Conservation (phyloP, 148 eudicot species). For the Rhododendron ferrugineum region DNA sequence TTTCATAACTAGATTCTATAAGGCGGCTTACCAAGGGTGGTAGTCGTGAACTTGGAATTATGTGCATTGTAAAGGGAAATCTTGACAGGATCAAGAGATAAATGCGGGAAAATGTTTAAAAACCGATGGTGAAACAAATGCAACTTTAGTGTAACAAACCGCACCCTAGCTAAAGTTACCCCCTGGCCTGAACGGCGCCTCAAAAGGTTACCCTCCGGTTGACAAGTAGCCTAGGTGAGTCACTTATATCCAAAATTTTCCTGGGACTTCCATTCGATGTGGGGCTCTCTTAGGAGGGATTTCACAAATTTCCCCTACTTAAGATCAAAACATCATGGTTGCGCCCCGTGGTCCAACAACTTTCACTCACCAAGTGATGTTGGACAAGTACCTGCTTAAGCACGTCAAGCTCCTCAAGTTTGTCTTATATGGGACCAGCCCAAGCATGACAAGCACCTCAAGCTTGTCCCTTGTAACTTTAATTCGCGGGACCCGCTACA, state of each 20-base stretch:
- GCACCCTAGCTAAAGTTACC: background rate
- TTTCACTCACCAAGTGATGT: too few species aligned
- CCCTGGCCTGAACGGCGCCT: background rate
- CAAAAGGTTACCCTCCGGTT: background rate
- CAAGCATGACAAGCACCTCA: too few species aligned
- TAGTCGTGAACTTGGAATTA: background rate
- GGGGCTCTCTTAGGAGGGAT: background rate
- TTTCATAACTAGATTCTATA: background rate
- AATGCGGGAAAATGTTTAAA: background rate
- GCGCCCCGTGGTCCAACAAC: too few species aligned
- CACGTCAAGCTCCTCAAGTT: too few species aligned
- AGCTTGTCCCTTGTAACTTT: too few species aligned
- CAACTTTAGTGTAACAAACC: background rate
- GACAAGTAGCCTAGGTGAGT: background rate
- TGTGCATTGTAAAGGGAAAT: background rate
- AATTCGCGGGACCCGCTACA: too few species aligned
- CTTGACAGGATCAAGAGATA: background rate
- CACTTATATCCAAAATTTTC: background rate
- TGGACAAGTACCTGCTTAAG: too few species aligned
- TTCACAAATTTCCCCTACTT: background rate
- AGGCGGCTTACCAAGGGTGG: background rate
- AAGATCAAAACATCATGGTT: too few species aligned
- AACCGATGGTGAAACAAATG: background rate
- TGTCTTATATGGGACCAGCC: too few species aligned
- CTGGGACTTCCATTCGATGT: background rate